Evolutionary conservation across 331 rosid species (phyloP).

Genomic region (Ulmus americana): DNA sequence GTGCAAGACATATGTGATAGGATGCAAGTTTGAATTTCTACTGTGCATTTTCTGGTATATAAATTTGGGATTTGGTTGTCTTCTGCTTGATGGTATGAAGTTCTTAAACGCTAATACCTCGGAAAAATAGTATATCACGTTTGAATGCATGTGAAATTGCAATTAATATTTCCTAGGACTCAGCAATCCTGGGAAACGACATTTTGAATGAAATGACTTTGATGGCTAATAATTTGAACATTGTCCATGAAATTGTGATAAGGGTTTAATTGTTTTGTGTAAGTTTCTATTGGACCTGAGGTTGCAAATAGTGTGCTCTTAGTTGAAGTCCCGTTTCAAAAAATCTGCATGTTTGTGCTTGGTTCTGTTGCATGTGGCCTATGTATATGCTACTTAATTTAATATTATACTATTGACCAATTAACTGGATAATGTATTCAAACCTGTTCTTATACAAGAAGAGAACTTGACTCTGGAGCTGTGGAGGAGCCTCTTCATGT

Average conservation of each 20-base stretch:
- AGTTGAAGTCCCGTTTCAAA: not conserved
- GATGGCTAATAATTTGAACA: not conserved
- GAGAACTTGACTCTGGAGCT: too few species aligned
- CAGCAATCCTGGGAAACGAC: not conserved
- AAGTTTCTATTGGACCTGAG: not conserved
- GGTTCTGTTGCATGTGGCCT: not conserved
- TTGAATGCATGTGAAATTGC: too few species aligned
- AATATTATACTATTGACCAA: not conserved
- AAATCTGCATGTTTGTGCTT: not conserved
- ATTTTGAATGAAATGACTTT: not conserved
- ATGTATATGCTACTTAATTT: not conserved
- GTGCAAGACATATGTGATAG: too few species aligned
- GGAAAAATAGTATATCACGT: too few species aligned
- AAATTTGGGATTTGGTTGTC: too few species aligned
- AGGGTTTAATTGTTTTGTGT: too few species aligned
- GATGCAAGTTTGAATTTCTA: too few species aligned
- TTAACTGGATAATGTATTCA: not conserved
- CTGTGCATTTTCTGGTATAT: too few species aligned
- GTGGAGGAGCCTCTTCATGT: not conserved
- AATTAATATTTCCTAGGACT: not conserved
- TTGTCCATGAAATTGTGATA: not conserved
- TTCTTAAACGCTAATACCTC: not conserved
- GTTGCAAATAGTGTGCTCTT: not conserved
- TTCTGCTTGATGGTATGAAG: not conserved
- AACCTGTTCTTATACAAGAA: not conserved